Evolutionary conservation across 2,329 filamentous ascomycete species (phyloP).

Genomic region (Cladosporium halotolerans): DNA sequence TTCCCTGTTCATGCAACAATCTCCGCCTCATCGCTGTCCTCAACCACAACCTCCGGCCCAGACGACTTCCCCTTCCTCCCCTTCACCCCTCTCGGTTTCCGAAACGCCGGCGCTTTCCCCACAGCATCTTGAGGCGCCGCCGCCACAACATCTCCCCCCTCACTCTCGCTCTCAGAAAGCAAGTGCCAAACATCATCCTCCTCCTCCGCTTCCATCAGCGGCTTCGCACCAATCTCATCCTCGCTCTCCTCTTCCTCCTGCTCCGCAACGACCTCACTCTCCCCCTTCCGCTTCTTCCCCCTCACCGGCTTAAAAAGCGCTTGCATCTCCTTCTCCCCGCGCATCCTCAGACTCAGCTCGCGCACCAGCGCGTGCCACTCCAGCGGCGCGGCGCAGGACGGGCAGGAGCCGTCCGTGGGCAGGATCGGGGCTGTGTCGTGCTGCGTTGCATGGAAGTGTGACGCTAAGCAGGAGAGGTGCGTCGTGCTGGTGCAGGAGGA

Average conservation of each 20-base stretch:
- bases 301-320: constrained; percentile 52
- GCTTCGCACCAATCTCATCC: constrained; percentile 2
- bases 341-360: constrained; percentile 67
- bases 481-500: constrained; percentile 42
- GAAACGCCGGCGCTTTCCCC: constrained; percentile 9
- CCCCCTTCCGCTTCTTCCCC: constrained; percentile 28
- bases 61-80: constrained; percentile 8
- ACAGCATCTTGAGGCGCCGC: constrained; percentile 14
- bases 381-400: constrained; percentile 56
- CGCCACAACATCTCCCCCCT: constrained; percentile 19
- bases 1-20: no score
- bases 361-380: constrained; percentile 75
- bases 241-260: constrained; percentile 13
- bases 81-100: not conserved
- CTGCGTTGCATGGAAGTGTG: constrained; percentile 37
- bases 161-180: constrained; percentile 18
- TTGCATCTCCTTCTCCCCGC: constrained; percentile 64
- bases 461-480: constrained; percentile 54
- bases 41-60: constrained; percentile 37
- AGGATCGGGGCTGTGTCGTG: constrained; percentile 41
- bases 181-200: constrained; percentile 28
- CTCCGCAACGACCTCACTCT: not conserved
- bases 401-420: constrained; percentile 65
- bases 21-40: constrained; percentile 48
- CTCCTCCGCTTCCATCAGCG: not conserved